Percentiles rank a stretch among this genome's conserved stretches.
Evolutionary conservation across 305 asterid species (phyloP).

Genomic region (Salvia sclarea): DNA sequence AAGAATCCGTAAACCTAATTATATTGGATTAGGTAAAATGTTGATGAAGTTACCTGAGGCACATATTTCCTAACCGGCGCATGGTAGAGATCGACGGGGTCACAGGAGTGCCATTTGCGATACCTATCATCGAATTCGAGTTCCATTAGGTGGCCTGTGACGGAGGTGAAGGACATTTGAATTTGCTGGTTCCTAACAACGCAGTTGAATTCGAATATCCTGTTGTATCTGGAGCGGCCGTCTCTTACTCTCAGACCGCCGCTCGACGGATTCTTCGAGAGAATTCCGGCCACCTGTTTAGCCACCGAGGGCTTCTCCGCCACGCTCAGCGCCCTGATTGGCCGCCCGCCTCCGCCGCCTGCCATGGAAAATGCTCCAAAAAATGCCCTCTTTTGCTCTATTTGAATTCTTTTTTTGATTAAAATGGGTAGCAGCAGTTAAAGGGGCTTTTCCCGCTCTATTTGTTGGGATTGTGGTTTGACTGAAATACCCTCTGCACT

Average conservation of each 20-base stretch:
- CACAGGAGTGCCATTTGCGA: conserved; percentile 97
- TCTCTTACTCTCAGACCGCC: conserved; percentile 68
- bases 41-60: conserved; percentile 58
- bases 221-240: conserved; percentile 87
- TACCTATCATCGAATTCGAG: conserved; percentile 82
- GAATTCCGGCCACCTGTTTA: conserved; percentile 81
- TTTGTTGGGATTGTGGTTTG: neutral
- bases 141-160: conserved; percentile 98
- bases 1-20: too few species aligned
- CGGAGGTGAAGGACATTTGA: conserved; percentile 88
- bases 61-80: conserved; percentile 83
- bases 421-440: conserved; percentile 19
- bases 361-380: conserved; percentile 44
- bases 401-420: neutral
- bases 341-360: conserved; percentile 50
- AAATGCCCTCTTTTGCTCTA: neutral
- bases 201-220: conserved; percentile 82
- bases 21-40: neutral
- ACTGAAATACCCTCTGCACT: conserved; percentile 8
- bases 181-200: conserved; percentile 55
- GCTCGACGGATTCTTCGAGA: conserved; percentile 62
- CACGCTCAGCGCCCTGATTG: conserved; percentile 78
- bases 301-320: conserved; percentile 99
- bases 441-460: conserved; percentile 41
- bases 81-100: conserved; percentile 80